Evolutionary conservation across 2,329 filamentous ascomycete genomes (phyloP).

Genomic region (Penicillium brevicompactum): DNA sequence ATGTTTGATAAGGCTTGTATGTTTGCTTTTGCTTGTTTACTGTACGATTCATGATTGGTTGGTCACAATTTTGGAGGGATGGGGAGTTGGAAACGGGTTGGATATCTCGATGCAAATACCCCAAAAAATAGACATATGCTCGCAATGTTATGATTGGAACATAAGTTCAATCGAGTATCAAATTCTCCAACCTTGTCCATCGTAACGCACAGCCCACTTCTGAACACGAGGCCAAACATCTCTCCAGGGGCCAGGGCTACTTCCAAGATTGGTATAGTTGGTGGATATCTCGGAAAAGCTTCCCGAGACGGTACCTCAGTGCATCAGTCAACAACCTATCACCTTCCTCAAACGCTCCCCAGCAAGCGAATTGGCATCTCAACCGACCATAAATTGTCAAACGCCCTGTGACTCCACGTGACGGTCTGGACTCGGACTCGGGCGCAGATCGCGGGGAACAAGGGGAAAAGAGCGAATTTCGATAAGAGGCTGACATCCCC

Average conservation of each 20-base stretch:
- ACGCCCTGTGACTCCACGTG: constrained; percentile 19
- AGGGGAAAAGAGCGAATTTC: not conserved
- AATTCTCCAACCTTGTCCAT: too few relatives aligned
- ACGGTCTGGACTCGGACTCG: constrained; percentile 9
- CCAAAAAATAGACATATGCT: too few relatives aligned
- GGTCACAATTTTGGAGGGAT: not conserved
- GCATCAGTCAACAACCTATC: not conserved
- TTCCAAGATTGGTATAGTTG: too few relatives aligned
- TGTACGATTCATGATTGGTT: constrained; percentile 16
- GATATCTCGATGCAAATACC: not conserved
- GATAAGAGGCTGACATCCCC: not conserved
- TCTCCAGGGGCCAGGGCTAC: too few relatives aligned
- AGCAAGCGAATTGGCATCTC: not conserved
- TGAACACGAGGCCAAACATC: too few relatives aligned
- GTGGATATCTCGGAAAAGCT: constrained; percentile 1
- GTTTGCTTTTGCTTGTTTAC: constrained; percentile 3
- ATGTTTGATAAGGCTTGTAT: not conserved
- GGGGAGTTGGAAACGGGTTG: constrained; percentile 5
- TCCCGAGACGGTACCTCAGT: not conserved
- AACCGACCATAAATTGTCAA: not conserved
- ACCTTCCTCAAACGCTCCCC: not conserved
- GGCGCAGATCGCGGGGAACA: constrained; percentile 23
- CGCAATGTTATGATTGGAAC: not conserved
- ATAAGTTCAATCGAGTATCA: not conserved
- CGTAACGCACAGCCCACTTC: too few relatives aligned